These are phyloP conservation scores for Phialocephala sp. DNA, from an alignment of 2,329 filamentous ascomycete species.

Conservation along the genomic window DNA sequence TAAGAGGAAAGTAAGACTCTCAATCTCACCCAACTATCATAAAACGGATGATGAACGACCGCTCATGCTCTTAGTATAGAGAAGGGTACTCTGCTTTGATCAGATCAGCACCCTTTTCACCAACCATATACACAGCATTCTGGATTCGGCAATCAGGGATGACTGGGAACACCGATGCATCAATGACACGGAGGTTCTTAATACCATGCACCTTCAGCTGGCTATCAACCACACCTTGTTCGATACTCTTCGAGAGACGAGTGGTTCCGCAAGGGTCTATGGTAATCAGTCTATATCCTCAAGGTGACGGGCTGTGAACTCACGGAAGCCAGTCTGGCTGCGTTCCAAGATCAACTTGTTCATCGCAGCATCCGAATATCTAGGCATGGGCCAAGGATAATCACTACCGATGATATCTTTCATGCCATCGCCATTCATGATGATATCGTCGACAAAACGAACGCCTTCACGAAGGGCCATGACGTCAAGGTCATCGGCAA, in stretches of 20 bases:
- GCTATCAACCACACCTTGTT: constrained; percentile 57
- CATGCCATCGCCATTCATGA: constrained; percentile 61
- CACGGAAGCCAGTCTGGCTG: constrained; percentile 61
- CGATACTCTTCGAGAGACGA: constrained; percentile 56
- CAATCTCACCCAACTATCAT: too few relatives aligned
- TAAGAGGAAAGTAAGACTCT: too few relatives aligned
- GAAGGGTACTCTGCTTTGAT: constrained; percentile 51
- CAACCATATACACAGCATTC: constrained; percentile 53
- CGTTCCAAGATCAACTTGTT: constrained; percentile 60
- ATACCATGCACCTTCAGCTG: constrained; percentile 53
- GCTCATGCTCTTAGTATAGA: constrained; percentile 31
- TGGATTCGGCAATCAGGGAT: constrained; percentile 10
- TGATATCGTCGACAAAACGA: constrained; percentile 50
- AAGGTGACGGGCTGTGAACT: background rate
- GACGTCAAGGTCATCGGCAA: constrained; percentile 54
- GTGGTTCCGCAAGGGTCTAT: constrained; percentile 59
- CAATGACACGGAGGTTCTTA: constrained; percentile 58
- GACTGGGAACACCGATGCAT: constrained; percentile 56
- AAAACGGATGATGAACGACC: background rate
- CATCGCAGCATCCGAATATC: constrained; percentile 61
- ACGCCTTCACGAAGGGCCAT: constrained; percentile 54
- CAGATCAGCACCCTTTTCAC: constrained; percentile 57
- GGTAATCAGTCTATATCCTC: constrained; percentile 20
- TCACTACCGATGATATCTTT: constrained; percentile 57
- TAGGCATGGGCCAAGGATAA: constrained; percentile 67